Base-by-base conservation (phyloP, 2,329 filamentous ascomycete species). In the Colletotrichum filicis region DNA sequence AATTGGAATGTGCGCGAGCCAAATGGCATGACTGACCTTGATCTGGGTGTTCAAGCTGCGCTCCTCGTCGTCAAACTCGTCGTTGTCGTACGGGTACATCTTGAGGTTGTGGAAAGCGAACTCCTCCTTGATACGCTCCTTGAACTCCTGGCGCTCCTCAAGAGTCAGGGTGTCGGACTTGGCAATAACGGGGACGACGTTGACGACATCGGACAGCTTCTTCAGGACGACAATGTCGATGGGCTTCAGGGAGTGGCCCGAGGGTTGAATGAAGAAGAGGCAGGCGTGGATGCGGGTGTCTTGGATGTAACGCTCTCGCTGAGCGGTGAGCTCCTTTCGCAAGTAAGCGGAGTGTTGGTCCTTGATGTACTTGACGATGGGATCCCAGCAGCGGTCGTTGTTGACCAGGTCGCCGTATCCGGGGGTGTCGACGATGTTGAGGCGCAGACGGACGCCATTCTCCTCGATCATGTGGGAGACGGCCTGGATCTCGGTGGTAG, bases 351-450 rank as follows among this genome's bases (percentile, higher is more conserved):
- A 98, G 90, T 99, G 97, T 89, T 99, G 97, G 86, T 99, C 97
- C 91, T 99, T 99, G 91, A 99, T 99, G 87, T 99, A 99, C 90
- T 99, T 99, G 90, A 99, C 96, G 84, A 99, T 99, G 76, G 97
- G 97, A 83, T 99, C 97, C 97, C 97, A 99, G 92, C 97, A 99
- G 90, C 97, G 94, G 88, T 99, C 97, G 86, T 99, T 99, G 91
- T 99, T 99, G 86, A 99, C 97, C 82, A 98, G 92, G 81, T 99
- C 97, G 82, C 97, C 97, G 81, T 99, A 99, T 76, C 97, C 97
- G 76, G 97, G 97, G 76, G 97, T 99, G 84, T 99, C 97, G 81
- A 99, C 97, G 81, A 99, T 99, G 91, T 98, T 99, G 81, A 99
- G 90, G 80, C 97, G 92, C 81, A 99, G 92, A 82, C 97, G 95